Conservation (phyloP, 2,329 filamentous ascomycete species). For the Beauveria sp. region DNA sequence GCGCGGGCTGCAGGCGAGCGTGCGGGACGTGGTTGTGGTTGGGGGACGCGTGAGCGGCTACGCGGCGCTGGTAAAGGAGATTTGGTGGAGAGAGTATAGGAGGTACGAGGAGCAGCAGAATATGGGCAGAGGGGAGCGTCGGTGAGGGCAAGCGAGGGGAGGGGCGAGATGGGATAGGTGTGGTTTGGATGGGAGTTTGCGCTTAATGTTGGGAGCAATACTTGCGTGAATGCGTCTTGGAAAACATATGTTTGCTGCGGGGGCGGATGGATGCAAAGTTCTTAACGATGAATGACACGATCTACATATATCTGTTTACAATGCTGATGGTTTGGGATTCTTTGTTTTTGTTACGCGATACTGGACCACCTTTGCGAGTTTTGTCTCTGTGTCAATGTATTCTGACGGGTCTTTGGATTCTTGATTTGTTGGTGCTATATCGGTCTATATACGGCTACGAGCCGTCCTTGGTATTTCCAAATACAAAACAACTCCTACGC, state of each 20-base stretch:
- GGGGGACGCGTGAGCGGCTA: slow-evolving; percentile 38
- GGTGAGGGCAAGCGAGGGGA: background rate
- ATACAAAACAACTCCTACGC: slow-evolving; percentile 32
- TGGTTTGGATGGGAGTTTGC: background rate
- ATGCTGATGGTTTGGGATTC: background rate
- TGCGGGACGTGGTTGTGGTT: slow-evolving; percentile 46
- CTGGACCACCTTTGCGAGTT: background rate
- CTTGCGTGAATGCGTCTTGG: background rate
- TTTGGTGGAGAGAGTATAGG: slow-evolving; percentile 52
- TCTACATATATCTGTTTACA: background rate
- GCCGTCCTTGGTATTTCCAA: slow-evolving; percentile 3
- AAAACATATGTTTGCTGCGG: background rate
- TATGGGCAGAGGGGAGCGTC: slow-evolving; percentile 14
- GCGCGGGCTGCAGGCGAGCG: slow-evolving; percentile 57
- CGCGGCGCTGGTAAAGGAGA: slow-evolving; percentile 39
- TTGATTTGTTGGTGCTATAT: background rate
- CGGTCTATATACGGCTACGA: background rate
- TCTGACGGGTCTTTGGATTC: background rate
- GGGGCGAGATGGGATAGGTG: slow-evolving; percentile 1
- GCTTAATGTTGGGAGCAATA: background rate
- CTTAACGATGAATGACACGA: slow-evolving; percentile 2
- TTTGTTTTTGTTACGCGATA: background rate
- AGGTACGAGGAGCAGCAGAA: slow-evolving; percentile 44
- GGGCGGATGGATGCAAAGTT: background rate
- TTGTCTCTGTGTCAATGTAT: background rate